phyloP scores from a whole-genome alignment of 768 basidiomycete species.

The Podaxis sp. region DNA sequence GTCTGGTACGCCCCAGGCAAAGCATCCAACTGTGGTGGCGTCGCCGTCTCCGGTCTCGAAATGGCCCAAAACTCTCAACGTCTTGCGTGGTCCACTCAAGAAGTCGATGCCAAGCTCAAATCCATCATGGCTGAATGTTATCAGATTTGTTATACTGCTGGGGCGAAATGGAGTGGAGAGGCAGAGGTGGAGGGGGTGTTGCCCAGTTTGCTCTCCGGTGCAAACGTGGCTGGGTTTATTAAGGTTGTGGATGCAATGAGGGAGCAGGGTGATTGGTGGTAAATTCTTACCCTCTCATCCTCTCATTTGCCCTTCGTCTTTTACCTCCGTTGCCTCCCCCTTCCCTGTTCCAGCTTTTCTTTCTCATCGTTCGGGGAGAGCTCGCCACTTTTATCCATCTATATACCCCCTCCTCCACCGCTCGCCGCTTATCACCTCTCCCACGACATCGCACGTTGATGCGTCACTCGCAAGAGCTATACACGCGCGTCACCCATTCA shows the following conservation, averaged over 20 bases:
- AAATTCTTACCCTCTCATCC: slow-evolving; percentile 25
- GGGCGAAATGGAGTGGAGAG: slow-evolving; percentile 56
- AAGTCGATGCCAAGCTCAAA: slow-evolving; percentile 70
- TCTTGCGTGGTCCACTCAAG: slow-evolving; percentile 58
- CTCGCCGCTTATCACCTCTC: neutral
- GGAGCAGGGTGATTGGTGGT: slow-evolving; percentile 80
- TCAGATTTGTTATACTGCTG: slow-evolving; percentile 57
- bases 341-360: neutral
- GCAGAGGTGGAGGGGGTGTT: slow-evolving; percentile 36
- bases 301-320: neutral
- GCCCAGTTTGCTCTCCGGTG: slow-evolving; percentile 59
- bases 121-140: slow-evolving; percentile 71
- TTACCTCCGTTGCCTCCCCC: neutral
- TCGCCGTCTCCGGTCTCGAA: slow-evolving; percentile 76
- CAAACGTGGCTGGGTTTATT: slow-evolving; percentile 74
- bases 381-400: neutral
- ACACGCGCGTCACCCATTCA: neutral
- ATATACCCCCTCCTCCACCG: neutral
- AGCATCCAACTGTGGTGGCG: slow-evolving; percentile 70
- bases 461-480: neutral
- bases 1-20: slow-evolving; percentile 78
- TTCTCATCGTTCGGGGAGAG: neutral
- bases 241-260: slow-evolving; percentile 74
- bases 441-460: no score
- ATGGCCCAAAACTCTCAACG: slow-evolving; percentile 79